A percentile compares a stretch with the other conserved stretches of the same genome.
phyloP scores from a whole-genome alignment of 352 stramenopile species.

The Pilasporangium apinafurcum region DNA sequence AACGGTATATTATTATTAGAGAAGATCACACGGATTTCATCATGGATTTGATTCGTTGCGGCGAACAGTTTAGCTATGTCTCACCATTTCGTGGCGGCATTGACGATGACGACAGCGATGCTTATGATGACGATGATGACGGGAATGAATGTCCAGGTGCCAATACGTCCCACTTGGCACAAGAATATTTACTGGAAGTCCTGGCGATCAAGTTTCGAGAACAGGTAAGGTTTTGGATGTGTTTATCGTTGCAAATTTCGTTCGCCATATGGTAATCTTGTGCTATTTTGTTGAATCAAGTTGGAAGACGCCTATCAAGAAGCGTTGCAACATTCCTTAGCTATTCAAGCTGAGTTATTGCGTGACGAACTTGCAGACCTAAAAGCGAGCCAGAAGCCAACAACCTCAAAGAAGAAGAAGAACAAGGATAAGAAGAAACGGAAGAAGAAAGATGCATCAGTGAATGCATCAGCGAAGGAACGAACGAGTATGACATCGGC shows the following conservation, averaged over 20 bases:
- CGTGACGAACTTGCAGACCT: conserved; percentile 68
- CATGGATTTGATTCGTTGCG: conserved; percentile 73
- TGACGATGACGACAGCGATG: conserved; percentile 23
- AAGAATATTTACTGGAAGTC: conserved; percentile 75
- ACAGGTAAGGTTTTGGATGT: conserved; percentile 30
- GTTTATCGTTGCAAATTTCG: background rate
- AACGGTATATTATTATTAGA: conserved; percentile 81
- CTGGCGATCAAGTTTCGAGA: conserved; percentile 76
- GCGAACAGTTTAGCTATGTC: conserved; percentile 70
- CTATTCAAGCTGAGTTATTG: conserved; percentile 64
- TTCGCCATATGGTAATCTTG: background rate
- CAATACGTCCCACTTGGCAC: conserved; percentile 68
- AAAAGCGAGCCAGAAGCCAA: conserved; percentile 50
- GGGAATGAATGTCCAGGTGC: conserved; percentile 60
- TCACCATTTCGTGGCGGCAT: conserved; percentile 29
- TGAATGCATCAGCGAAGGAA: conserved; percentile 16
- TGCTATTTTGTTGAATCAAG: conserved; percentile 13
- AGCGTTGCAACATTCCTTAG: conserved; percentile 68
- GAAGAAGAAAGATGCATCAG: conserved; percentile 30
- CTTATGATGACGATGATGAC: conserved; percentile 49
- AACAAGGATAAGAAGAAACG: conserved; percentile 73
- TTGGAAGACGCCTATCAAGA: conserved; percentile 73
- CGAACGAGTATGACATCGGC: background rate
- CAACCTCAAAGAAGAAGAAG: conserved; percentile 70
- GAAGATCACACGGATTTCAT: conserved; percentile 79